Evolutionary conservation across 2,329 filamentous ascomycete genomes (phyloP).

Genomic region (Remersonia thermophila): DNA sequence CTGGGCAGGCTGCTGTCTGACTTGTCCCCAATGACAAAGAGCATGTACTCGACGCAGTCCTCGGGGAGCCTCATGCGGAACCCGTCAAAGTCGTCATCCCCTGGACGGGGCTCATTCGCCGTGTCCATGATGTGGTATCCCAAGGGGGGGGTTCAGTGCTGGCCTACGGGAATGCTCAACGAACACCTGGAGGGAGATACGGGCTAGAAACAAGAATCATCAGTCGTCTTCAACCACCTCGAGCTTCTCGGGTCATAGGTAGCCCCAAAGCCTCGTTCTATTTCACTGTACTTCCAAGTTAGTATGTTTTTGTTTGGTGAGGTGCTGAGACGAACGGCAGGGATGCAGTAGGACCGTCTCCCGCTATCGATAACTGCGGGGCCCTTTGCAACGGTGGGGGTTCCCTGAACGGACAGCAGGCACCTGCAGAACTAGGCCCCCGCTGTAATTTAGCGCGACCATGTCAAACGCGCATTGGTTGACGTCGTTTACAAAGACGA

Average conservation of each 20-base stretch:
- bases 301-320: too few relatives aligned
- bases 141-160: too few relatives aligned
- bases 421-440: not conserved
- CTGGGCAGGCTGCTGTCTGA: constrained; percentile 41
- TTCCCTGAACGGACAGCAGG: not conserved
- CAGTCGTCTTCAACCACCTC: too few relatives aligned
- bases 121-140: constrained; percentile 10
- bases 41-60: constrained; percentile 73
- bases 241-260: too few relatives aligned
- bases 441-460: too few relatives aligned
- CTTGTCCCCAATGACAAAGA: constrained; percentile 55
- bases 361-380: not conserved
- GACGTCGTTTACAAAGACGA: not conserved
- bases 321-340: too few relatives aligned
- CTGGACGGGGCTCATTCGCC: constrained; percentile 14
- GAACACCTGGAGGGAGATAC: too few relatives aligned
- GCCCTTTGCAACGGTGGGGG: not conserved
- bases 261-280: too few relatives aligned
- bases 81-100: constrained; percentile 19
- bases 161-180: too few relatives aligned
- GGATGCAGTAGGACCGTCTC: too few relatives aligned
- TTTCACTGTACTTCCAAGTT: too few relatives aligned
- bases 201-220: too few relatives aligned
- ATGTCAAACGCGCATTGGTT: not conserved
- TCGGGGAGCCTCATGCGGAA: constrained; percentile 48